Base-by-base conservation (phyloP, 768 basidiomycete species). In the Pulveroboletus ravenelii region DNA sequence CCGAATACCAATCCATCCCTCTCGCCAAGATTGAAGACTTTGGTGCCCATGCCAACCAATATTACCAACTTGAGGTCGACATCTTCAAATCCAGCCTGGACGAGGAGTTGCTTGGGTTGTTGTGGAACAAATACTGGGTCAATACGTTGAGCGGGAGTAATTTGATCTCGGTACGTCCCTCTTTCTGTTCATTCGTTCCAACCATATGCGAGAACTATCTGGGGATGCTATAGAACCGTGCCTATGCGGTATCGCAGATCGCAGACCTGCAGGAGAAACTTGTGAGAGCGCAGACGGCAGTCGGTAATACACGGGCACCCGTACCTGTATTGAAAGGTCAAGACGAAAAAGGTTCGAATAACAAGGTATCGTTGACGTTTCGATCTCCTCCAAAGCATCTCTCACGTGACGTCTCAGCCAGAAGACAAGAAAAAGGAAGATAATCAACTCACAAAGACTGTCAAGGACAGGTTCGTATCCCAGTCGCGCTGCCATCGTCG, bases 41-140 rank as follows among this genome's bases (percentile, higher is more conserved):
- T 63, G 96, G 96, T 67, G 96, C 97, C 5, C 96, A 99, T 62
- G 93, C 95, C 31, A 89, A 90, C 62, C 85, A 91, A 53, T 99
- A 99, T 67, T 99, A 99, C 66, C 88, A 82, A 20, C 78, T 99
- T 13, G 93, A 95, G 30, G 87, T 99, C 15, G 85, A 93, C 64
- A 87, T 97, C 46, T 99, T 96, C 81, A 97, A 96, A 69, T 89
- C 86, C 23, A 84, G 79, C 52, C 71, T 94, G 44, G 96, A 99
- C 65, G 85, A 83, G 29, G 84, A 93, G 61, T 72, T 99, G 3
- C 76, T 99, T 38, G 89, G 89, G 18, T 72, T 94, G 63, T 70
- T 99, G 47, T 98, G 95, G 95, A 98, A 99, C 72, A 98, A 97
- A 70, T 99, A 99, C 61, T 99, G 96, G 96, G 92, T 96, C 23